Base-by-base conservation (phyloP, 2,329 filamentous ascomycete genomes). In the Ophiosphaerella herpotricha region DNA sequence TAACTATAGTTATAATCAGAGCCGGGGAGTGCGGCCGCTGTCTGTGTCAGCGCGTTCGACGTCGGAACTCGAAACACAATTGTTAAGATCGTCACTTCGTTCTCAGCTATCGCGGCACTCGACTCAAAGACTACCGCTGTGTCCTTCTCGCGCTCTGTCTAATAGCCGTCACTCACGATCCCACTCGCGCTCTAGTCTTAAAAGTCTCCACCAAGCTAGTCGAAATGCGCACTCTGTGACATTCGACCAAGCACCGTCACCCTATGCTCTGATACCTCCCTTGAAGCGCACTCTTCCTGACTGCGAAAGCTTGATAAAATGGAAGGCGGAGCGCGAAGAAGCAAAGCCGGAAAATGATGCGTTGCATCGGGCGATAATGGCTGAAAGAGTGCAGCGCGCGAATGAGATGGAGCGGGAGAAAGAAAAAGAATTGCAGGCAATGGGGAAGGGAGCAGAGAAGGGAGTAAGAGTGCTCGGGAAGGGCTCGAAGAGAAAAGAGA, bases 401-500 rank as follows among this genome's bases (percentile, higher is more conserved):
- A 69, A 70, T 48, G 63, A 66, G 50, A 49, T 65, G 38, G 66
- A 71, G 41, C 29, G 52, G 16, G 56, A 63, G 50, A 63, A 43
- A 41, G 64, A 64, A 38, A 57, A 50, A 40, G 65, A 63, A 37
- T 43, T 67, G 36, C 39, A 57, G 9, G 24, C 39, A 18, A 45
- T 63, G 48, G 49, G 54, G 2, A 51, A 60, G 50, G 54, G 41
- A 37, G 55, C 55, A 37, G 51, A 47, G 42, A 45, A 48, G 18
- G 21, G 33, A 12, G 40, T 35, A 33, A 52, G 50, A 35, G 34
- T 55, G 26, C 43, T 52, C 24, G 46, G 40, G 36, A 33, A 33
- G 38, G 51, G 33, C n/a, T 45, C 37, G 45, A 21, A 43, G 24
- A 43, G 32, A 24, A 14, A 14, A 2, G 23, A 14, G 13, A 40